Percentiles rank a stretch among this genome's conserved stretches.
Conservation (phyloP, 805 yeast species). For the Candida parachauliodes region DNA sequence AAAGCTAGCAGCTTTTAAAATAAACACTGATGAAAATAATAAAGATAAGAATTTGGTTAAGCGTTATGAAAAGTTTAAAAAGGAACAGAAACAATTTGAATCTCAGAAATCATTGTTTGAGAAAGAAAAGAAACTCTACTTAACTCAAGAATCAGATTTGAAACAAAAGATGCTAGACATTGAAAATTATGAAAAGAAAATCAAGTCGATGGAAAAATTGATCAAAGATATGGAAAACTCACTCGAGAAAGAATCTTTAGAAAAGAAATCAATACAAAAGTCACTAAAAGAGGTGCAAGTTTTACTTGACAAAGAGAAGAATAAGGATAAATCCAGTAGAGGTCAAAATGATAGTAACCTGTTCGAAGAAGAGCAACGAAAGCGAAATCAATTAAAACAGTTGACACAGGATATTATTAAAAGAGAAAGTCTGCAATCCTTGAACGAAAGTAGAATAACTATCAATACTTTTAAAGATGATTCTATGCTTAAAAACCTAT, state of each 20-base stretch:
- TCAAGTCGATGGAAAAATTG: slow-evolving; percentile 1
- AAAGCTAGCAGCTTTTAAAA: slow-evolving; percentile 12
- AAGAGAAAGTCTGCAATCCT: slow-evolving; percentile 12
- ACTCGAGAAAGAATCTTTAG: no score
- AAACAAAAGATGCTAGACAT: background rate
- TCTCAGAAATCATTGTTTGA: background rate
- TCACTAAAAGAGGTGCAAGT: slow-evolving; percentile 10
- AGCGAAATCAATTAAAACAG: slow-evolving; percentile 16
- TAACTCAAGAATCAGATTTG: background rate
- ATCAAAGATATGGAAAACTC: slow-evolving; percentile 10
- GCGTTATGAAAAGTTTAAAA: background rate
- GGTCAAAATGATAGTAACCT: background rate
- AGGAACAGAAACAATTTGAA: slow-evolving; percentile 3
- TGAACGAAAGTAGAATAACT: slow-evolving; percentile 1
- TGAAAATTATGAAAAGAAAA: background rate
- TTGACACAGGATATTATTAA: slow-evolving; percentile 17
- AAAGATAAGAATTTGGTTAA: slow-evolving; percentile 1
- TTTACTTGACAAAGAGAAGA: slow-evolving; percentile 9
- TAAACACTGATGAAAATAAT: background rate
- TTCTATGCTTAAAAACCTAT: background rate
- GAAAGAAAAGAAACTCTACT: background rate
- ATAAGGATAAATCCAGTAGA: slow-evolving; percentile 6
- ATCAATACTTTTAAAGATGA: slow-evolving; percentile 1
- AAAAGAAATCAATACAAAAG: background rate
- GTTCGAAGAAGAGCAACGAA: slow-evolving; percentile 12